Percentiles rank a stretch among this genome's conserved stretches.
Evolutionary conservation across 768 basidiomycete genomes (phyloP).

Genomic region (Hydnum rufescens): DNA sequence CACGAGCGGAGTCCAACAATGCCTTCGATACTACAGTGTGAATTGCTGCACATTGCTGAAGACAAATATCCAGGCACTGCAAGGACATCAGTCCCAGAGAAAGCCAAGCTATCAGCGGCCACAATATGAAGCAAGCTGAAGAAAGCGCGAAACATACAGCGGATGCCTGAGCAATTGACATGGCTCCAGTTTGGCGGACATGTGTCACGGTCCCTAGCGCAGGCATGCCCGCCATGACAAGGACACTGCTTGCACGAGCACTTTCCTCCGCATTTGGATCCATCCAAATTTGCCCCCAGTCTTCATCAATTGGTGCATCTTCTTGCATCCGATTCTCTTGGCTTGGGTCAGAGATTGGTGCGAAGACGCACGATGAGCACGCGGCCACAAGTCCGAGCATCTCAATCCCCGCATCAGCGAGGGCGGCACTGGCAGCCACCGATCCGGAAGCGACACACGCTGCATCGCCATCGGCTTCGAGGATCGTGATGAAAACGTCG

Average conservation of each 20-base stretch:
- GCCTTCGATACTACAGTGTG: slow-evolving; percentile 57
- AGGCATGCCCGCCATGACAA: slow-evolving; percentile 75
- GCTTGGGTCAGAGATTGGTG: neutral
- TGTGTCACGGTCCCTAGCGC: slow-evolving; percentile 68
- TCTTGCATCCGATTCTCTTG: neutral
- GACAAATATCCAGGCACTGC: slow-evolving; percentile 53
- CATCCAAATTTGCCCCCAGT: slow-evolving; percentile 29
- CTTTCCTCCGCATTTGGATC: slow-evolving; percentile 67
- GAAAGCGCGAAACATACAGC: slow-evolving; percentile 26
- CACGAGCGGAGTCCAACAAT: slow-evolving; percentile 1
- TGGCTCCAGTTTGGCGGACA: slow-evolving; percentile 66
- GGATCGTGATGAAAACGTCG: slow-evolving; percentile 75
- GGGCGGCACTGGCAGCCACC: slow-evolving; percentile 73
- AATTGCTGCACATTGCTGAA: slow-evolving; percentile 51
- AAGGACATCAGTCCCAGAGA: neutral
- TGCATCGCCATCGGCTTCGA: slow-evolving; percentile 86
- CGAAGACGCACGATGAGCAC: slow-evolving; percentile 30
- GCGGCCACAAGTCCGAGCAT: slow-evolving; percentile 76
- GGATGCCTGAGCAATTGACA: slow-evolving; percentile 32
- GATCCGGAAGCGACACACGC: slow-evolving; percentile 72
- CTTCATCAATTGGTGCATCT: slow-evolving; percentile 18
- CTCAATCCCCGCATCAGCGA: slow-evolving; percentile 86
- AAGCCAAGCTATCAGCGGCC: neutral
- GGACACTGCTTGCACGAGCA: slow-evolving; percentile 32
- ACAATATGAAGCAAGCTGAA: neutral